Base-by-base conservation (phyloP, 768 basidiomycete genomes). In the Aureoboletus auriporus region DNA sequence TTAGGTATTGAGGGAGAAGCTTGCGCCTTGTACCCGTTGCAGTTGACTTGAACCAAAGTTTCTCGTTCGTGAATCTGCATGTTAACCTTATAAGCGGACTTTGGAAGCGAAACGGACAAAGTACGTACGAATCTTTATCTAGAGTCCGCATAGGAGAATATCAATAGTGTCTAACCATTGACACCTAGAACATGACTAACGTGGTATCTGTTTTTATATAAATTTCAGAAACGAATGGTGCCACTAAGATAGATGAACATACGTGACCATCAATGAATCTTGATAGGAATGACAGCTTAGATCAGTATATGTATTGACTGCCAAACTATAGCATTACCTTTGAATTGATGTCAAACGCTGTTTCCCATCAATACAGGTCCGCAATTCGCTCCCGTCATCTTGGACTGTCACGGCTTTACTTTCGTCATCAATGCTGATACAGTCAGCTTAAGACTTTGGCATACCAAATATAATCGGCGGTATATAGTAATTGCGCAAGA, bases 331-430 rank as follows among this genome's bases (percentile, higher is more conserved):
- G 23, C 9, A 12, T 46, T 54, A 85, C 84, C 75, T 72, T 52
- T 74, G 71, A 26, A 86, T 78, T 0, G 84, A 84, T 0, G 85
- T 84, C 51, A 86, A 60, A 29, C 85, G 72, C 53, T 86, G 84
- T 59, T 86, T 86, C n/a, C 84, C 84, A 52, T 86, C 86, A 12
- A 85, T 83, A 51, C 84, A 86, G 0, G 72, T 71, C 17, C 77
- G 72, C 16, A 58, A 56, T 52, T 79, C 77, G 7, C 59, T 62
- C 4, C 74, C 76, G 30, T 79, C 72, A 3, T 71, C 64, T 14
- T 63, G 57, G 4, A 51, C 44, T 0, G 62, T 66, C 6, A 75
- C 72, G 31, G 74, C 77, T 81, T 11, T 48, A 39, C 4, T 14
- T 28, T 30, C 26, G 34, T 38, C 28, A 11, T 29, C n/a, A 57